These are phyloP conservation scores for Leishmania turanica DNA, from an alignment of 208 protist genomes.

Conservation along the genomic window DNA sequence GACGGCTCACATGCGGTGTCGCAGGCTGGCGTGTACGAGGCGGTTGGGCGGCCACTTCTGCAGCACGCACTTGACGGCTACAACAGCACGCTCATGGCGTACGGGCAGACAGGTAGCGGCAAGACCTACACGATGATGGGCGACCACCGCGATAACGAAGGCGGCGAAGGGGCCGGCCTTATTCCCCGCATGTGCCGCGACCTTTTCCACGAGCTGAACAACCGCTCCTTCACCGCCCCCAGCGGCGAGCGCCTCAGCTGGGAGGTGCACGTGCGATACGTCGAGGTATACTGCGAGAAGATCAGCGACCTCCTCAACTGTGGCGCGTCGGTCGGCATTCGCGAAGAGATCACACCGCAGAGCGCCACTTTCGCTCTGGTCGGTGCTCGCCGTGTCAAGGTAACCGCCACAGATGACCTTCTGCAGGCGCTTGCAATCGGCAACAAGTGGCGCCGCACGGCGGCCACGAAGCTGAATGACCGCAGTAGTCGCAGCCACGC, in stretches of 20 bases:
- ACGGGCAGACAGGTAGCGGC: constrained; percentile 90
- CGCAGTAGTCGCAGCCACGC: constrained; percentile 88
- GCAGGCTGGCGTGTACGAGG: constrained; percentile 82
- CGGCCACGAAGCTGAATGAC: constrained; percentile 77
- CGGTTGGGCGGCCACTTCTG: constrained; percentile 89
- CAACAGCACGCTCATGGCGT: constrained; percentile 92
- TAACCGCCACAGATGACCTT: constrained; percentile 55
- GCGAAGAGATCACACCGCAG: constrained; percentile 69
- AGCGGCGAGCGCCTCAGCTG: constrained; percentile 64
- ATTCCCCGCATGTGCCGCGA: constrained; percentile 86
- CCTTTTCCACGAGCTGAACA: constrained; percentile 67
- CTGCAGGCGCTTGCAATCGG: constrained; percentile 65
- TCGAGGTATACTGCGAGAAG: constrained; percentile 93
- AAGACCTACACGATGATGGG: constrained; percentile 94
- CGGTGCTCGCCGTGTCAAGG: constrained; percentile 55
- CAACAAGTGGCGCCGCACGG: constrained; percentile 74
- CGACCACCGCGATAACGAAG: constrained; percentile 23
- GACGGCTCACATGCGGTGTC: constrained; percentile 51
- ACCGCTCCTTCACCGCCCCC: constrained; percentile 43
- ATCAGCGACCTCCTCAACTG: constrained; percentile 86
- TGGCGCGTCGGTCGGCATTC: constrained; percentile 51
- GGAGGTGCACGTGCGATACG: constrained; percentile 84
- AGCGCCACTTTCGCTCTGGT: constrained; percentile 65
- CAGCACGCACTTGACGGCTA: constrained; percentile 90
- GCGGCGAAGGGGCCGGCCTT: constrained; percentile 55